Evolutionary conservation across 345 rosid genomes (phyloP).

Genomic region (Litchi chinensis): DNA sequence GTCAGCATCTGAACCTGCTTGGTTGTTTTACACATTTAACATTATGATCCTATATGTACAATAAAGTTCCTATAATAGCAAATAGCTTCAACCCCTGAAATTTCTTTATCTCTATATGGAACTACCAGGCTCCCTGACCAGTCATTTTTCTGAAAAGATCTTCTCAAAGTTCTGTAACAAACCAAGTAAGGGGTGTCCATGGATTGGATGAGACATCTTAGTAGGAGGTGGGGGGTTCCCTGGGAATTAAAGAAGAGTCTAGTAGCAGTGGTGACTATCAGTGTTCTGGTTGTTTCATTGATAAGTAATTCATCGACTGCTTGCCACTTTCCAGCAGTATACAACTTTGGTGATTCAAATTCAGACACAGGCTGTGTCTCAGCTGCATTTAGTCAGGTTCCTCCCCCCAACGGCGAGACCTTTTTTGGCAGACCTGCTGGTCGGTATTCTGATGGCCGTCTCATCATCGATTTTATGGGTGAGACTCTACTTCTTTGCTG

Average conservation of each 20-base stretch:
- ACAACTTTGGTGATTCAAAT: slow-evolving; percentile 33
- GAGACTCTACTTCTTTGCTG: neutral
- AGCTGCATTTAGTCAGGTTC: slow-evolving; percentile 14
- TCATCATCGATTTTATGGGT: slow-evolving; percentile 36
- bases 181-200: neutral
- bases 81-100: too few species aligned
- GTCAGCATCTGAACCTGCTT: too few species aligned
- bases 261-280: neutral
- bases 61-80: too few species aligned
- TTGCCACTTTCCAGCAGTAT: slow-evolving; percentile 25
- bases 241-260: slow-evolving; percentile 6
- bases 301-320: neutral
- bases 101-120: too few species aligned
- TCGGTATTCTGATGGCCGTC: slow-evolving; percentile 26
- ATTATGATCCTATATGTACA: too few species aligned
- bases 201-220: neutral
- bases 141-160: too few species aligned
- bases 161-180: neutral
- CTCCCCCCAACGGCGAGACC: slow-evolving; percentile 24
- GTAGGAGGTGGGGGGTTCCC: neutral
- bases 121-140: too few species aligned
- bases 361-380: slow-evolving; percentile 33
- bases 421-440: slow-evolving; percentile 27
- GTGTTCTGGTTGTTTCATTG: slow-evolving; percentile 3
- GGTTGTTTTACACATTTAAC: too few species aligned